A percentile compares a stretch with the other conserved stretches of the same genome.
phyloP scores from a whole-genome alignment of 2,329 filamentous ascomycete genomes.

The Curvularia sp. region DNA sequence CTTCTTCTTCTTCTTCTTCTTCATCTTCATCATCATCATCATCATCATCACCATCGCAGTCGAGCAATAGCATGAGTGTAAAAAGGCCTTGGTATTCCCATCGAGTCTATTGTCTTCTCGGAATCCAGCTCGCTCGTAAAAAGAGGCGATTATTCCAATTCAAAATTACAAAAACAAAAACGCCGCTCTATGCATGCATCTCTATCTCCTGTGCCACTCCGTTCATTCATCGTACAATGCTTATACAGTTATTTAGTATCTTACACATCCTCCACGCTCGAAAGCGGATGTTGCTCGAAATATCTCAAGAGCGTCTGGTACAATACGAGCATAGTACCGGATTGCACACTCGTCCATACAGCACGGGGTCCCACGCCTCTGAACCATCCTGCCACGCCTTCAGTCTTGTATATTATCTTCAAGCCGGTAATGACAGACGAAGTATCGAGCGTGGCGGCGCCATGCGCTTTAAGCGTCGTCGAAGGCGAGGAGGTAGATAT shows the following conservation, averaged over 20 bases:
- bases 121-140: neutral
- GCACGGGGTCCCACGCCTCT: constrained; percentile 89
- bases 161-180: neutral
- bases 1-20: too few species aligned
- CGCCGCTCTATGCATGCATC: constrained; percentile 16
- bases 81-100: neutral
- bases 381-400: constrained; percentile 91
- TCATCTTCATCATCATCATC: too few species aligned
- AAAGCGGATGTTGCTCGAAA: constrained; percentile 66
- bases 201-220: neutral
- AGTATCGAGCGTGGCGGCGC: constrained; percentile 81
- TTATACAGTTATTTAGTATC: neutral
- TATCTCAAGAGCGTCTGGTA: constrained; percentile 87
- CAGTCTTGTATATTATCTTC: constrained; percentile 85
- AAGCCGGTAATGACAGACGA: constrained; percentile 87
- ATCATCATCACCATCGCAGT: neutral
- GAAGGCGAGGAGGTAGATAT: constrained; percentile 93
- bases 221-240: constrained; percentile 8
- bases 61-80: neutral
- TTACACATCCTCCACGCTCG: constrained; percentile 26
- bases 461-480: constrained; percentile 79
- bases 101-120: constrained; percentile 18
- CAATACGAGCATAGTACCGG: constrained; percentile 92
- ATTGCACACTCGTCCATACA: constrained; percentile 98
- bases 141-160: neutral